Evolutionary conservation across 345 rosid species (phyloP), one percentile per base, ranked within the genome.

Genomic region (Xanthoceras sorbifolium): DNA sequence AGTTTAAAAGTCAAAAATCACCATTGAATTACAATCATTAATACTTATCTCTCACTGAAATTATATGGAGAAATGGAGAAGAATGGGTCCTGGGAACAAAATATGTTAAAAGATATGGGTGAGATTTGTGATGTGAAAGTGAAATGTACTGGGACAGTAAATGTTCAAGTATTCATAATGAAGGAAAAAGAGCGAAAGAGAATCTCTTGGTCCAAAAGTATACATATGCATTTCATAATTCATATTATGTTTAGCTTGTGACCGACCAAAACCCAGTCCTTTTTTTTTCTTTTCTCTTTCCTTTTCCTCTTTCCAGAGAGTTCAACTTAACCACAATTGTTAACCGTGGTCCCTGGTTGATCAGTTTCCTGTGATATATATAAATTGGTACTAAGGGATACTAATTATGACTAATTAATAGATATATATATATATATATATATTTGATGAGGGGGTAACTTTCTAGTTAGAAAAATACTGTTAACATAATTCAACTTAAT

Each of bases 141-240:
- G 60, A 55, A 32, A 68, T 79, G 85, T 63, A 82, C 80, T 0
- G 6, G 54, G 82, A 75, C 80, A 28, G 52, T 5, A 71, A 69
- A 28, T 38, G 75, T 5, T 59, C 11, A 52, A 71, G 9, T 82
- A 22, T 78, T 75, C 85, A 78, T 59, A 50, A 28, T 12, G 23
- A 28, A 64, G 36, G 29, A 42, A 50, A 74, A 65, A 75, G 18
- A 31, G 14, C n/a, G 46, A 28, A 60, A 67, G 67, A 62, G 79
- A 72, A 71, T 78, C 74, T 65, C 66, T 22, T 57, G 18, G 71
- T 54, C 50, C 46, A 55, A 69, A 69, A 68, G 75, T 52, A 73
- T 38, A 67, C 52, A 63, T 28, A 72, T 59, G 36, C 66, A 52
- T 50, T 42, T 46, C 11, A 10, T 29, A 29, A 26, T 48, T 4